Evolutionary conservation across 768 basidiomycete species (phyloP).

Genomic region (Phaeotremella skinneri): DNA sequence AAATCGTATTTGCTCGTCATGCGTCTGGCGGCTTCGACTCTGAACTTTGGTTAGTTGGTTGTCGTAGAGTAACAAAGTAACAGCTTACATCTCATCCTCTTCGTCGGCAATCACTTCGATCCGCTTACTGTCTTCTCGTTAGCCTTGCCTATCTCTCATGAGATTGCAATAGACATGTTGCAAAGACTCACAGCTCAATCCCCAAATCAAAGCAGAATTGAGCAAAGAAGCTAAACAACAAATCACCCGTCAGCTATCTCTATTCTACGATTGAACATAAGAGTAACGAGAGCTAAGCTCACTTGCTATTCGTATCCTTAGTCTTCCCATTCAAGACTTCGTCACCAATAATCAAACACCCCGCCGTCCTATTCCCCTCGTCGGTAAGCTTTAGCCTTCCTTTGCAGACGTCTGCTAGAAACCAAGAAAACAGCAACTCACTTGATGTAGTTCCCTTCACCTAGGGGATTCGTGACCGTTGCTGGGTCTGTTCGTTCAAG

Average conservation of each 20-base stretch:
- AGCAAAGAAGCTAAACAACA: conserved; percentile 67
- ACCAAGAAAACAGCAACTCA: conserved; percentile 8
- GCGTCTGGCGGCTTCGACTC: conserved; percentile 77
- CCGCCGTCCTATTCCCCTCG: conserved; percentile 37
- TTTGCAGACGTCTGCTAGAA: not conserved
- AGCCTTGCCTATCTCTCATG: not conserved
- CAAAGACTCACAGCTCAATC: conserved; percentile 45
- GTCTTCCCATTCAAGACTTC: conserved; percentile 93
- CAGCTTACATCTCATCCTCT: conserved; percentile 77
- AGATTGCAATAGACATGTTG: too few relatives aligned
- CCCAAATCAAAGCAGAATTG: conserved; percentile 83
- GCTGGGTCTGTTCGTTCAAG: conserved; percentile 31
- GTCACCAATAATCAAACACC: conserved; percentile 57
- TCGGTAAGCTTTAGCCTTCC: conserved; percentile 1
- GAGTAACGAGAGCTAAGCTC: too few relatives aligned
- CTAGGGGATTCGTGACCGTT: conserved; percentile 60
- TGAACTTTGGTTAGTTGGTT: conserved; percentile 42
- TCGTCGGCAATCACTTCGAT: conserved; percentile 90
- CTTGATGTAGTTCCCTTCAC: conserved; percentile 68
- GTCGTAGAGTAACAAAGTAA: not conserved
- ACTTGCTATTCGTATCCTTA: conserved; percentile 52
- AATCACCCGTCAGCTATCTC: not conserved
- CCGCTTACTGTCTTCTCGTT: conserved; percentile 67
- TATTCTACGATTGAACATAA: not conserved
- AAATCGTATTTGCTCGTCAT: conserved; percentile 82